Evolutionary conservation across 2,329 filamentous ascomycete species (phyloP), one percentile per base, ranked within the genome.

Genomic region (Aspergillus chevalieri): DNA sequence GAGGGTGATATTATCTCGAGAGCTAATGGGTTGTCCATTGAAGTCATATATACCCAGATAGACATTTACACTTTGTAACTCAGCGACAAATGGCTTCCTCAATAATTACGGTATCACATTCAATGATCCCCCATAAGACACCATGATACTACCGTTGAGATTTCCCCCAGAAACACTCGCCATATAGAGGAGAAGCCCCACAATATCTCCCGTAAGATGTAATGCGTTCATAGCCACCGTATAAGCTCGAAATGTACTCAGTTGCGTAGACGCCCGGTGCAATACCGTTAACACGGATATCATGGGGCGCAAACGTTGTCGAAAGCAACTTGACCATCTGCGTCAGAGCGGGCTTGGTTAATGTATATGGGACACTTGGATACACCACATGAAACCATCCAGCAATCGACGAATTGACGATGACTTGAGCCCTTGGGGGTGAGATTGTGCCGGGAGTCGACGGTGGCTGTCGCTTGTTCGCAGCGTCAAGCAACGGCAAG

Each of bases 111-210:
- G 80, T 54, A 83, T 73, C 14, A 71, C 76, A 24, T 73, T 72
- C 44, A 87, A 61, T 50, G 82, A 73, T 1, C 83, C 84, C 44
- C 84, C 84, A 62, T 87, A 85, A 0, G 80, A 72, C 6, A 86
- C 67, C 43, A 86, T 67, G 14, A 83, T 75, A 51, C 77, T 78
- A 2, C 84, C 85, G 64, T 86, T 87, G 57, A 80, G 72, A 63
- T 85, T 87, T 3, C 79, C 80, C 1, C 85, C 85, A 2, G 83
- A 83, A 53, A 78, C 71, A 44, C 80, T 82, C 3, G 80, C 80
- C 61, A 88, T 71, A 70, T 83, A 87, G 46, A 89, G 63, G 22
- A 87, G 76, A 44, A 80, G 73, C 1, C 84, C 83, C 1, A 77
- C 80, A 73, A 88, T 81, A 59, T 86, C 84, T 56, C 81, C 68